Conservation (phyloP, 2,329 filamentous ascomycete species). For the Aspergillus sp. region DNA sequence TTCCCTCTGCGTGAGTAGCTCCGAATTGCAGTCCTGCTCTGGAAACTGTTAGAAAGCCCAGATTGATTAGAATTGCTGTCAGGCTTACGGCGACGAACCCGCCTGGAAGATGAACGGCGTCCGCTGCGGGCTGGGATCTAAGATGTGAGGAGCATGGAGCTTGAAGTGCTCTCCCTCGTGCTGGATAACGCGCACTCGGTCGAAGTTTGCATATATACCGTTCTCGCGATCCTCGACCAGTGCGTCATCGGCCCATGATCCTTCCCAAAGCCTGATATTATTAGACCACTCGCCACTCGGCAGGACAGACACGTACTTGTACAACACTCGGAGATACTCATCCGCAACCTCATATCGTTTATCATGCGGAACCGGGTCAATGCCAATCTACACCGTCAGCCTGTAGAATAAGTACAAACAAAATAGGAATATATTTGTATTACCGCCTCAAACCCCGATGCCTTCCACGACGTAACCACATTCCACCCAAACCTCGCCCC, state of each 20-base stretch:
- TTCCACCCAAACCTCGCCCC: slow-evolving; percentile 65
- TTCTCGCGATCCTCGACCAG: slow-evolving; percentile 53
- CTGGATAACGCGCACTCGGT: slow-evolving; percentile 56
- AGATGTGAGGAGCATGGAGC: slow-evolving; percentile 48
- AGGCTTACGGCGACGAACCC: slow-evolving; percentile 50
- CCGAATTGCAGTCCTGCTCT: slow-evolving; percentile 57
- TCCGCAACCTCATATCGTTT: slow-evolving; percentile 62
- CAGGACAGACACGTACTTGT: slow-evolving; percentile 50
- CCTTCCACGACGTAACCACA: slow-evolving; percentile 65
- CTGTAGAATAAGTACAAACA: slow-evolving; percentile 30
- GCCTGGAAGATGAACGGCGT: slow-evolving; percentile 61
- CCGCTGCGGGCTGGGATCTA: slow-evolving; percentile 57
- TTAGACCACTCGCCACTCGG: neutral
- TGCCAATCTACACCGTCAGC: slow-evolving; percentile 46
- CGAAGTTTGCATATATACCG: slow-evolving; percentile 59
- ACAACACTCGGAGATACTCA: slow-evolving; percentile 61
- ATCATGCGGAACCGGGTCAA: slow-evolving; percentile 54
- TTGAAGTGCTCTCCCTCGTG: slow-evolving; percentile 58
- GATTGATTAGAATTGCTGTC: no score
- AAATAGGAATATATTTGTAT: no score
- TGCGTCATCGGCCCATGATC: slow-evolving; percentile 60
- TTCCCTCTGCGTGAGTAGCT: slow-evolving; percentile 59
- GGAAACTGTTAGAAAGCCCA: no score
- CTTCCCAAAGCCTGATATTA: slow-evolving; percentile 51
- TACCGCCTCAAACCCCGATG: slow-evolving; percentile 63